Base-by-base conservation (phyloP, 768 basidiomycete genomes). In the Phanerochaete sordida region DNA sequence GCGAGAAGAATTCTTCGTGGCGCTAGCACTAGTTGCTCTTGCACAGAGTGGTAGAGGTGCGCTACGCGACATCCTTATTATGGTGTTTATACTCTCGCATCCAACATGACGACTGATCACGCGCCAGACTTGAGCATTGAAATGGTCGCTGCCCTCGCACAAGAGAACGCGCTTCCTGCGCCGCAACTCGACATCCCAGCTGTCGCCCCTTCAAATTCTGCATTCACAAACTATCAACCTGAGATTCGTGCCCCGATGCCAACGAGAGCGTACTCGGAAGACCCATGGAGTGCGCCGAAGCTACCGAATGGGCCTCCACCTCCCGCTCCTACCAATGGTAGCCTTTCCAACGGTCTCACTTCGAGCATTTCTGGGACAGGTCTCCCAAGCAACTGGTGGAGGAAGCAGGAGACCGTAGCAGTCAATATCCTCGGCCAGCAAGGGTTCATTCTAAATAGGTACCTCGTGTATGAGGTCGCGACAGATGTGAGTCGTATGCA, bases 1-100 rank as follows among this genome's bases (percentile, higher is more conserved):
- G 8, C 91, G 86, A 65, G 84, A 88, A 58, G 95, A 98, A 69
- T 95, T 96, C 77, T 95, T 91, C 70, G 91, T 95, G 12, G 91
- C 93, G 11, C 74, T 98, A 26, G 93, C 91, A 12, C 79, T 98
- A 15, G 92, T 91, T 47, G 91, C 92, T 1, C 77, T 96, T 3
- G 92, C 91, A 5, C 95, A 98, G 73, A 76, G 84, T 5, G 87
- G 85, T 3, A 86, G 87, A 82, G 91, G 91, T 90, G 58, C 26
- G 74, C 66, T 2, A 24, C 15, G 12, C n/a, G n/a, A n/a, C n/a
- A n/a, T n/a, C n/a, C n/a, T n/a, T n/a, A n/a, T n/a, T n/a, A n/a
- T n/a, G n/a, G n/a, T n/a, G n/a, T n/a, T n/a, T n/a, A n/a, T n/a
- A n/a, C n/a, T n/a, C n/a, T n/a, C n/a, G n/a, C n/a, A n/a, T n/a